phyloP scores from a whole-genome alignment of 345 rosid genomes.

The Odontarrhena argentea region DNA sequence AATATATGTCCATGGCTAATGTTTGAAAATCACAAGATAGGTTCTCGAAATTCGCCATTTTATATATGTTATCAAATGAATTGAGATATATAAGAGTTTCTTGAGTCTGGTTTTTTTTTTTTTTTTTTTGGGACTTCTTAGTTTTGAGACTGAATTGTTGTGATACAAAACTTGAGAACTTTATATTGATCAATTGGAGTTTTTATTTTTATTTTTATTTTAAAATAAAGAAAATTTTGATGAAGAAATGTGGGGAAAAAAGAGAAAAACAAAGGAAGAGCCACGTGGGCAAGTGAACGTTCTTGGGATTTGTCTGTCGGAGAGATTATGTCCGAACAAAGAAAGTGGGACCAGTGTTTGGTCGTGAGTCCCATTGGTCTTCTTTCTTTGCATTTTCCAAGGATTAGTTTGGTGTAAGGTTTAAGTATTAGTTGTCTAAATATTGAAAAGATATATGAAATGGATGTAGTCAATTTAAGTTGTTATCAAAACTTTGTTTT shows the following conservation, averaged over 20 bases:
- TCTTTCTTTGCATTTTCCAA: constrained; percentile 18
- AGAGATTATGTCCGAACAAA: constrained; percentile 36
- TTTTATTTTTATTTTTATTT: not conserved
- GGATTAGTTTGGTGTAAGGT: constrained; percentile 28
- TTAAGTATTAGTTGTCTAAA: constrained; percentile 24
- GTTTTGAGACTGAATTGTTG: constrained; percentile 12
- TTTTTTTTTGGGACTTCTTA: not conserved
- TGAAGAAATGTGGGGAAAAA: constrained; percentile 3
- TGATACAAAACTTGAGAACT: constrained; percentile 24
- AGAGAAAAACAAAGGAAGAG: constrained; percentile 25
- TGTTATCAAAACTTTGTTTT: constrained; percentile 14
- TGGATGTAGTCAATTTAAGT: constrained; percentile 37
- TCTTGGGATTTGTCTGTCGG: constrained; percentile 42
- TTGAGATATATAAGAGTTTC: constrained; percentile 5
- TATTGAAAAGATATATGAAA: constrained; percentile 15
- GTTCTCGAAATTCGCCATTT: constrained; percentile 41
- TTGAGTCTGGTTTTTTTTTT: not conserved
- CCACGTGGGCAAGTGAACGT: constrained; percentile 41
- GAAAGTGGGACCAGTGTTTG: constrained; percentile 32
- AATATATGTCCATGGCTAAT: constrained; percentile 37
- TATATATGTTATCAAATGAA: not conserved
- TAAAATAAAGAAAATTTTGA: constrained; percentile 5
- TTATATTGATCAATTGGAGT: constrained; percentile 27
- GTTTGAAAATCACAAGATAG: constrained; percentile 33
- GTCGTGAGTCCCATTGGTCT: constrained; percentile 28